A percentile compares a stretch with the other conserved stretches of the same genome.
These are phyloP conservation scores for Colletotrichum sp. DNA, from an alignment of 2,329 filamentous ascomycete species.

Conservation along the genomic window DNA sequence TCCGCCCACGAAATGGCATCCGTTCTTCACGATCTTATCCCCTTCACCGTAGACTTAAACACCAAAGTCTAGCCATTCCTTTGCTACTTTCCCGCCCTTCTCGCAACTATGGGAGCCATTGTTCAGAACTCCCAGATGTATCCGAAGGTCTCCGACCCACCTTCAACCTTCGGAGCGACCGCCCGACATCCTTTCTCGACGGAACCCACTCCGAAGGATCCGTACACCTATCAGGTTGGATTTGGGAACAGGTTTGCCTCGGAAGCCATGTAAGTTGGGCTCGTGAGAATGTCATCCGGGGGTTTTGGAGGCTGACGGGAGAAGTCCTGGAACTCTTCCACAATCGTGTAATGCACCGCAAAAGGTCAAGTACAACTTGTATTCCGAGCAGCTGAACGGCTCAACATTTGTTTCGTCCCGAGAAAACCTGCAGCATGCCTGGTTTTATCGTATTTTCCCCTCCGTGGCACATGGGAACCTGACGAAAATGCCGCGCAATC, in stretches of 20 bases:
- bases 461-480: conserved; percentile 27
- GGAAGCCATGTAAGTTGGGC: conserved; percentile 23
- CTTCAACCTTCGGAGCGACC: not conserved
- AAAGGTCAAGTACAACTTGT: conserved; percentile 43
- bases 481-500: conserved; percentile 7
- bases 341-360: conserved; percentile 44
- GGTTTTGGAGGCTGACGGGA: not conserved
- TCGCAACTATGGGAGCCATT: conserved; percentile 7
- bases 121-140: conserved; percentile 1
- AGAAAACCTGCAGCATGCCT: conserved; percentile 25
- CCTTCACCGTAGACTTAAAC: not conserved
- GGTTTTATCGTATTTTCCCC: conserved; percentile 34
- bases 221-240: conserved; percentile 26
- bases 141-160: not conserved
- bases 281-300: not conserved
- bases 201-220: conserved; percentile 13
- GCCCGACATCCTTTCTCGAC: conserved; percentile 21
- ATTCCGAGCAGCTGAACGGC: conserved; percentile 54
- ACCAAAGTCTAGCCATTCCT: not conserved
- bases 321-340: conserved; percentile 17
- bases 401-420: conserved; percentile 33
- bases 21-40: not conserved
- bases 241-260: conserved; percentile 26
- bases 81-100: not conserved
- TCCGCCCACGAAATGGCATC: not conserved